Base-by-base conservation (phyloP, 1,139 yeast species). In the Meyerozyma smithsonii region DNA sequence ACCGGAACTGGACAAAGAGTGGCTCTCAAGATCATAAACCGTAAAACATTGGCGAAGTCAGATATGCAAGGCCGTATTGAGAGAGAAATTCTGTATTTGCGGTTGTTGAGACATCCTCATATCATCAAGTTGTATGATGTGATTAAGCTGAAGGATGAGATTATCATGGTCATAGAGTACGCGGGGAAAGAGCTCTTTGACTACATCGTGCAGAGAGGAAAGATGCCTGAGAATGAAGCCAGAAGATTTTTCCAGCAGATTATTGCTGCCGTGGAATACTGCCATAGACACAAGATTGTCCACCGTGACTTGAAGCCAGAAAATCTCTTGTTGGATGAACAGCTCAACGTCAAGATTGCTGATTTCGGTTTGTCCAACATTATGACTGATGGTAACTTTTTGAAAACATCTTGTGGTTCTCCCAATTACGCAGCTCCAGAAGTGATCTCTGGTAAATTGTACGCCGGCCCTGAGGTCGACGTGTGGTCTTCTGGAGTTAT, bases 401-500 rank as follows among this genome's bases (percentile, higher is more conserved):
- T 92, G 56, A 92, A 90, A 59, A 92, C 98, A 1, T 81, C 92
- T 55, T 92, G 98, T 68, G 98, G 98, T 2, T 86, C 96, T 11
- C 97, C 98, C 39, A 90, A 92, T 58, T 92, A 92, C 58, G 98
- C 98, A 2, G 98, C 98, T 0, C 98, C 98, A 0, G 98, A 92
- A 62, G 97, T 92, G 36, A 92, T 92, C 45, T 81, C 94, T 49
- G 98, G 98, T 36, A 90, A 94, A 59, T 73, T 92, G 43, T 92
- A 92, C 56, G 98, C 97, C 1, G 98, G 98, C 4, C 97, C 97
- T 2, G 98, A 92, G 64, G 98, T 92, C 38, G 98, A 94, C 61
- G 97, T 94, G 39, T 94, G 99, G 99, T 86, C 96, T 0, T 85
- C 96, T 52, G 98, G 99, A 52, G 97, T 94, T 37, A 92, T 94